A percentile compares a stretch with the other conserved stretches of the same genome.
Conservation (phyloP, 345 rosid genomes). For the Bretschneidera sinensis region DNA sequence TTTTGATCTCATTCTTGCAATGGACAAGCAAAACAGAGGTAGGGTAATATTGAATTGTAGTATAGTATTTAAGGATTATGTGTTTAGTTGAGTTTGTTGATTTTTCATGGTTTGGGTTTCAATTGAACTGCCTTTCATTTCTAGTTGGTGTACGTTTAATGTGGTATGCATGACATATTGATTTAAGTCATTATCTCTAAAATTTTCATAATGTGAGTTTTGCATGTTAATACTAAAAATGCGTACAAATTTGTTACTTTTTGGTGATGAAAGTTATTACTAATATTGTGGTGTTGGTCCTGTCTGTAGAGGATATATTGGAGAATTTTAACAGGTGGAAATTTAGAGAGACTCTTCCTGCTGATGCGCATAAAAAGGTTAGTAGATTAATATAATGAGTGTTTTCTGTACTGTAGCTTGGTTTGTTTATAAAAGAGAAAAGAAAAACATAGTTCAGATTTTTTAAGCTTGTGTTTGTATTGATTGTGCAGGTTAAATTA, state of each 20-base stretch:
- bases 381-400: neutral
- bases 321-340: conserved; percentile 76
- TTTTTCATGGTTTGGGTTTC: neutral
- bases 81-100: neutral
- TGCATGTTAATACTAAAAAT: neutral
- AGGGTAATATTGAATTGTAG: too few relatives aligned
- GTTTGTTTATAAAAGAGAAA: neutral
- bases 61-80: neutral
- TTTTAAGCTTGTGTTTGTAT: neutral
- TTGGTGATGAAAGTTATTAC: neutral
- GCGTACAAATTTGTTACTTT: neutral
- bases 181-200: neutral
- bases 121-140: neutral
- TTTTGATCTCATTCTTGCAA: conserved; percentile 87
- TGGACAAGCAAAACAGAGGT: conserved; percentile 87
- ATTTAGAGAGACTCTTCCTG: conserved; percentile 50
- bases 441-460: neutral
- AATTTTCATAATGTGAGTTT: too few relatives aligned
- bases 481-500: conserved; percentile 60
- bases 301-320: conserved; percentile 63
- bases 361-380: conserved; percentile 80
- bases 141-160: neutral
- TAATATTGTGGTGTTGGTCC: conserved; percentile 1
- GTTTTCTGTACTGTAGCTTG: neutral
- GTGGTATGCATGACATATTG: neutral